These are phyloP conservation scores for Bathelium albidoporum DNA, from an alignment of 495 filamentous ascomycete genomes.

Conservation along the genomic window DNA sequence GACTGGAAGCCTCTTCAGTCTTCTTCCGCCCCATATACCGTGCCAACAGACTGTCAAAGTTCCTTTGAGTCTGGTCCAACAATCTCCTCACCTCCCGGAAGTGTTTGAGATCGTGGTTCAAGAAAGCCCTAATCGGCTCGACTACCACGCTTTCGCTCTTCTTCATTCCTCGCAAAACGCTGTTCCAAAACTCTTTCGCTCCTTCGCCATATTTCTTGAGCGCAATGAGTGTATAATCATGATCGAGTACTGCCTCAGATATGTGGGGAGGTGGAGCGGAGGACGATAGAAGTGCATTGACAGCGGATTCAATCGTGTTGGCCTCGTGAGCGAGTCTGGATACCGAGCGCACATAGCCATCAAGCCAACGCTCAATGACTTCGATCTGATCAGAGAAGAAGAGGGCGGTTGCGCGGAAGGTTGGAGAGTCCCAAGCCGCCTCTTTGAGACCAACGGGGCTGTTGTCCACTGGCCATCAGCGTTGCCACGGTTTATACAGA, in stretches of 20 bases:
- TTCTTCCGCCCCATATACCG: conserved; percentile 78
- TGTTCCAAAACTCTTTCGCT: conserved; percentile 73
- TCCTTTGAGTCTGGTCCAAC: conserved; percentile 72
- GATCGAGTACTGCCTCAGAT: conserved; percentile 74
- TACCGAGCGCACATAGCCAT: conserved; percentile 68
- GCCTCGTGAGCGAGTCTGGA: conserved; percentile 69
- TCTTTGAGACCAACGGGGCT: conserved; percentile 88
- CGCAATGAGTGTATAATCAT: conserved; percentile 86
- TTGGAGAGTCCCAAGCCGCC: conserved; percentile 90
- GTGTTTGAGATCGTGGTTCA: conserved; percentile 57
- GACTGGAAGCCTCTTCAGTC: conserved; percentile 79
- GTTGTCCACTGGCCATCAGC: too few species aligned
- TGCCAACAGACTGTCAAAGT: conserved; percentile 66
- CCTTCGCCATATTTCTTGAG: conserved; percentile 76
- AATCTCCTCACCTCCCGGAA: conserved; percentile 67
- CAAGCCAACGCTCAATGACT: conserved; percentile 84
- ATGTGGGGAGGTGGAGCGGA: conserved; percentile 59
- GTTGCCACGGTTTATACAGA: too few species aligned
- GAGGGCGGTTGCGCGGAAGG: conserved; percentile 77
- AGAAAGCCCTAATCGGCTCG: conserved; percentile 70
- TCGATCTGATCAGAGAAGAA: conserved; percentile 93
- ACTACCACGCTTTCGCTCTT: conserved; percentile 64
- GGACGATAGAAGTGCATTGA: conserved; percentile 64
- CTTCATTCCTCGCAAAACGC: conserved; percentile 58
- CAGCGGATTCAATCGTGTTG: conserved; percentile 52